These are phyloP conservation scores for Candida tammaniensis DNA, from an alignment of 805 yeast species.

Conservation along the genomic window DNA sequence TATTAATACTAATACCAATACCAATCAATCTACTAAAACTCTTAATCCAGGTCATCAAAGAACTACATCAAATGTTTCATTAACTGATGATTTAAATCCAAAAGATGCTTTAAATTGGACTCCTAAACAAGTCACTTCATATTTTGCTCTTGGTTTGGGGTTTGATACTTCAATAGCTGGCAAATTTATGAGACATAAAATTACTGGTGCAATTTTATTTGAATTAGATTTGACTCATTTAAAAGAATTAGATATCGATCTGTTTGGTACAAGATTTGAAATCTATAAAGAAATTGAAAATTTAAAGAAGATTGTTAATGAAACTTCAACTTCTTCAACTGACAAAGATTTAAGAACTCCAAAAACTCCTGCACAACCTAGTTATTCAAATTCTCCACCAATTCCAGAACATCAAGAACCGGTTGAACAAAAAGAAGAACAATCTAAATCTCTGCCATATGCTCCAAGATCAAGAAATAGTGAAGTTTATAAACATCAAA, in stretches of 20 bases:
- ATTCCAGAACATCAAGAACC: slow-evolving; percentile 12
- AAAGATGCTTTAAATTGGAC: slow-evolving; percentile 64
- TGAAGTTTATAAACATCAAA: too few relatives aligned
- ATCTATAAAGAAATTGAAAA: slow-evolving; percentile 85
- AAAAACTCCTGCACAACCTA: slow-evolving; percentile 1
- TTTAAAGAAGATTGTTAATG: slow-evolving; percentile 31
- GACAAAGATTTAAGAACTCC: slow-evolving; percentile 2
- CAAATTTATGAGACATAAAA: slow-evolving; percentile 81
- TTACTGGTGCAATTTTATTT: slow-evolving; percentile 80
- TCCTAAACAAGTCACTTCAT: slow-evolving; percentile 79
- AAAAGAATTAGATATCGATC: slow-evolving; percentile 86
- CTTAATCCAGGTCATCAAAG: slow-evolving; percentile 4
- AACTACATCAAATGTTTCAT: slow-evolving; percentile 13
- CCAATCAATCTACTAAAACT: background rate
- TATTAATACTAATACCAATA: background rate
- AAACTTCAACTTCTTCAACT: background rate
- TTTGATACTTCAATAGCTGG: slow-evolving; percentile 74
- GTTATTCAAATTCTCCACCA: background rate
- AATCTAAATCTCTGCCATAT: slow-evolving; percentile 2
- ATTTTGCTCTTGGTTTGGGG: slow-evolving; percentile 65
- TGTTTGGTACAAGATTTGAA: slow-evolving; percentile 95
- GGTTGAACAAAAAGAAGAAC: too few relatives aligned
- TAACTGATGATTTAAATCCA: slow-evolving; percentile 41
- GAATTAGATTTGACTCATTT: slow-evolving; percentile 83
- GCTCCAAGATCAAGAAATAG: slow-evolving; percentile 2